phyloP scores from a whole-genome alignment of 306 rosid species.

The Quercus glauca region DNA sequence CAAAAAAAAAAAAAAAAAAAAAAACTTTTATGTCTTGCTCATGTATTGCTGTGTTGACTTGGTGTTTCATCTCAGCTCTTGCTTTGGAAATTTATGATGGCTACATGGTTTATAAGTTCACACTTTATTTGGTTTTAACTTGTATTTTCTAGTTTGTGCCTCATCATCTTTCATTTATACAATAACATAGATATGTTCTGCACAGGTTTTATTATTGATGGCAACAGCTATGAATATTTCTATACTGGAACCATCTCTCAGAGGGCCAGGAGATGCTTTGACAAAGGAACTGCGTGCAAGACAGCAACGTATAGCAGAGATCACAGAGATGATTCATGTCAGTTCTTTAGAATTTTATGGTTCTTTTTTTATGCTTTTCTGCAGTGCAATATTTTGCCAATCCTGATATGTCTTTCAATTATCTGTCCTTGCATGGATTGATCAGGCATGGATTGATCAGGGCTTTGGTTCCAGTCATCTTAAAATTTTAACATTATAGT shows the following conservation, averaged over 20 bases:
- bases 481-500: not conserved
- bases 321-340: conserved; percentile 98
- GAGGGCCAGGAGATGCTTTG: conserved; percentile 38
- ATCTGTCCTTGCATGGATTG: conserved; percentile 7
- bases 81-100: not conserved
- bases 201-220: conserved; percentile 89
- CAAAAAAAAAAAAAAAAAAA: no score
- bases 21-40: no score
- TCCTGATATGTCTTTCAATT: not conserved
- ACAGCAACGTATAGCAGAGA: conserved; percentile 90
- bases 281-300: conserved; percentile 63
- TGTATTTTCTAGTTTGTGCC: not conserved
- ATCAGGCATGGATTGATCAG: not conserved
- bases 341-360: conserved; percentile 35
- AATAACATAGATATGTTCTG: conserved; percentile 9
- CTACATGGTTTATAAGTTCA: not conserved
- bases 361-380: conserved; percentile 13
- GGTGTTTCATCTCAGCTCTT: not conserved
- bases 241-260: conserved; percentile 32
- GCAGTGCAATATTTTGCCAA: conserved; percentile 12
- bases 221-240: conserved; percentile 70
- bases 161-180: conserved; percentile 8
- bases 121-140: not conserved
- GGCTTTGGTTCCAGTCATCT: conserved; percentile 8
- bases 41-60: not conserved